Conservation (phyloP, 495 filamentous ascomycete genomes). For the Achaetomiella virescens region DNA sequence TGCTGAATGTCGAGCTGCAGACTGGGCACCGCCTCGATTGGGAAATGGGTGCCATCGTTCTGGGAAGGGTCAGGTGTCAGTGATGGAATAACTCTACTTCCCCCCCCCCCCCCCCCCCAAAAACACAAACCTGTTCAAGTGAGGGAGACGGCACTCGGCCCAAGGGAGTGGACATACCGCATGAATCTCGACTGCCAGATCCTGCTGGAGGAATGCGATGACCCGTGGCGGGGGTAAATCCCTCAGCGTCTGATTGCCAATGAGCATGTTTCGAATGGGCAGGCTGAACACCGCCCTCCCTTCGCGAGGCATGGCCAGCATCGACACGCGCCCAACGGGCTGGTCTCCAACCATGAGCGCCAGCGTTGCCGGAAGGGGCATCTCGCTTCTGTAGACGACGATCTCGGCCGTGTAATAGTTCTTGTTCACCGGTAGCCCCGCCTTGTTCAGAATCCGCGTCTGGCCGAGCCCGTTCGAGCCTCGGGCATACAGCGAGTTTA, state of each 20-base stretch:
- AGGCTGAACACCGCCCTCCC: constrained; percentile 14
- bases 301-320: constrained; percentile 17
- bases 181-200: constrained; percentile 16
- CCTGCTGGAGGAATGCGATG: constrained; percentile 17
- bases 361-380: constrained; percentile 29
- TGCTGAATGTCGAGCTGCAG: constrained; percentile 21
- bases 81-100: neutral
- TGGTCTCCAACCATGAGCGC: constrained; percentile 24
- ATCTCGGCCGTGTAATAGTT: constrained; percentile 32
- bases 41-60: constrained; percentile 12
- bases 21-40: constrained; percentile 12
- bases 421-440: neutral
- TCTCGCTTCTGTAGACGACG: constrained; percentile 25
- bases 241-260: constrained; percentile 8
- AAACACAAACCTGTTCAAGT: neutral
- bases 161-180: constrained; percentile 12
- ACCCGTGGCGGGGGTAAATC: neutral
- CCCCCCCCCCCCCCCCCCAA: no score
- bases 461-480: neutral
- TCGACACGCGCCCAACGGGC: constrained; percentile 16
- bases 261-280: constrained; percentile 9
- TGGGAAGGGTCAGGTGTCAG: neutral
- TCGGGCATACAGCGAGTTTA: constrained; percentile 33
- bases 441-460: neutral
- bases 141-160: neutral